phyloP scores from a whole-genome alignment of 306 rosid genomes.

The Mimosa pudica region DNA sequence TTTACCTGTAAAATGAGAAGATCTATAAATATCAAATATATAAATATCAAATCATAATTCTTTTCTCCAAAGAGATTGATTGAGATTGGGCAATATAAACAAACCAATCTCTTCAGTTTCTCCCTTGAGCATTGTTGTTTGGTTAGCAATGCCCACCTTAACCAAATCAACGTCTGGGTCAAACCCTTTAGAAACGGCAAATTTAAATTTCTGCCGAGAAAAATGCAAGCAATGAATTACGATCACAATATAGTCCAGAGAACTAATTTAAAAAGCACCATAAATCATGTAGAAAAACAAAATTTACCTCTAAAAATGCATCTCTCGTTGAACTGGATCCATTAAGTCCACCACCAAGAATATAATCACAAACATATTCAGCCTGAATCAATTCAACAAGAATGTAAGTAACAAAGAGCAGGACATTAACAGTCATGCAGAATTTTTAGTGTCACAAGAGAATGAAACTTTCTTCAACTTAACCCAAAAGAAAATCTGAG shows the following conservation, averaged over 20 bases:
- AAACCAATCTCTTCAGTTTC: conserved; percentile 97
- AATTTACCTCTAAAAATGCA: conserved; percentile 70
- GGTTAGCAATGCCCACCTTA: conserved; percentile 88
- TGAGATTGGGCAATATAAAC: conserved; percentile 29
- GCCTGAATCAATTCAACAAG: conserved; percentile 59
- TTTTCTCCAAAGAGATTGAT: conserved; percentile 18
- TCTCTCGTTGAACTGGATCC: conserved; percentile 94
- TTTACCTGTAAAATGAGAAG: conserved; percentile 61
- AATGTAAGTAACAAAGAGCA: neutral
- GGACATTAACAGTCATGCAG: neutral
- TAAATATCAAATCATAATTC: conserved; percentile 18
- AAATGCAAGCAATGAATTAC: neutral
- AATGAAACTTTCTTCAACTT: neutral
- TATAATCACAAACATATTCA: conserved; percentile 81
- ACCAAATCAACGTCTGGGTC: conserved; percentile 80
- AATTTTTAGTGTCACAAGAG: neutral
- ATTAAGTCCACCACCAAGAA: conserved; percentile 81
- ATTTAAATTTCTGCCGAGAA: conserved; percentile 76
- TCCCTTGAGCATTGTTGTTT: conserved; percentile 99
- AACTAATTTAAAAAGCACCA: conserved; percentile 28
- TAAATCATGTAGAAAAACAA: conserved; percentile 14
- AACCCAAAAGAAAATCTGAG: conserved; percentile 18
- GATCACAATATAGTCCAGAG: conserved; percentile 26
- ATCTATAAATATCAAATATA: conserved; percentile 30
- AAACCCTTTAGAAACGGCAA: conserved; percentile 81